Base-by-base conservation (phyloP, 371 early-diverging fungal species). In the Actinomortierella ambigua region DNA sequence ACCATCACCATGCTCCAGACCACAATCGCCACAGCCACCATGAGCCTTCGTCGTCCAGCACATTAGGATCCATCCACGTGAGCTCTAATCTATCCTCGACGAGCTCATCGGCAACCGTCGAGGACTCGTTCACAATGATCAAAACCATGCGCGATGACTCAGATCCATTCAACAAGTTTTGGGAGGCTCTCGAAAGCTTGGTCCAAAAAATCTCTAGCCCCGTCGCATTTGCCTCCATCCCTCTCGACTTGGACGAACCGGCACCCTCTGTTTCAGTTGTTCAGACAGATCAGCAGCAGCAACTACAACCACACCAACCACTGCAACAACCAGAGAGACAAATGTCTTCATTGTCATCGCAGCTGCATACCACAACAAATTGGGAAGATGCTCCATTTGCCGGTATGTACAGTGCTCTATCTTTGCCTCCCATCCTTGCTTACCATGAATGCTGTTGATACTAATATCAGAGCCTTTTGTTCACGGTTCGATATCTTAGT, bases 131-230 rank as follows among this genome's bases (percentile, higher is more conserved):
- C 22, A 73, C 73, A 1, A 56, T 73, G 1, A 42, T 73, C 57
- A 66, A 66, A 57, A 63, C 50, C 63, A 66, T 46, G 46, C 46
- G 53, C 22, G 85, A 84, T 4, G 77, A 79, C 8, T 68, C 86
- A 7, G 94, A 91, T 76, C 94, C 92, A 13, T 92, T 93, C 75
- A 88, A 91, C 73, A 89, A 86, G 64, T 91, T 93, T 57, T 92
- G 90, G 89, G 87, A 90, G 11, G 89, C 83, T 1, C 88, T 93
- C 8, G 91, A 91, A 59, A 83, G 82, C 24, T 65, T 93, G 56
- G 85, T 93, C 6, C 82, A 87, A 29, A 88, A 88, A 53, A 80
- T 90, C 17, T 87, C 91, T 0, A 85, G 85, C 41, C 90, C 94
- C 5, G 88, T 91, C 1, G 90, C 91, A 15, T 90, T 92, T 65